phyloP scores from a whole-genome alignment of 2,329 filamentous ascomycete species.

The Talaromyces rugulosus region DNA sequence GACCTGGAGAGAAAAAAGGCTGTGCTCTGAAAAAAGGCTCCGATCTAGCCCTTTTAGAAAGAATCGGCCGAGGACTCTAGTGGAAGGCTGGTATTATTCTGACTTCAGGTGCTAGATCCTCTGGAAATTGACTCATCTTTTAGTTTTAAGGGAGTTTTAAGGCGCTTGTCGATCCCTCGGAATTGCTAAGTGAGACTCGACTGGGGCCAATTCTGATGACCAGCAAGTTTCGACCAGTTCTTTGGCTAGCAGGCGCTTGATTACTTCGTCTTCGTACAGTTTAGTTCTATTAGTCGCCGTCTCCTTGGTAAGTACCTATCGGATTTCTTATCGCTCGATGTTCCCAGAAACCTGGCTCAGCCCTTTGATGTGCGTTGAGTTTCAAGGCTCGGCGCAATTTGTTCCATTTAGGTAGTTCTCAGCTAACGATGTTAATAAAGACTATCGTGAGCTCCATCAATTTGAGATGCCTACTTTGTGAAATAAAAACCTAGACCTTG shows the following conservation, averaged over 20 bases:
- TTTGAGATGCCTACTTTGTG: background rate
- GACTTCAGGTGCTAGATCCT: no score
- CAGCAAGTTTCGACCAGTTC: no score
- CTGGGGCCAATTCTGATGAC: background rate
- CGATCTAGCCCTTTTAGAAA: no score
- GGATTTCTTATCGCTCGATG: background rate
- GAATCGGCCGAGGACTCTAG: no score
- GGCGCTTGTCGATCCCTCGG: background rate
- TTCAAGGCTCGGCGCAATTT: background rate
- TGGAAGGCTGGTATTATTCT: no score
- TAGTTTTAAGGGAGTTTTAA: background rate
- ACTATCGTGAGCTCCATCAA: background rate
- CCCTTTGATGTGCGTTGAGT: background rate
- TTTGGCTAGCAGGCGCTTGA: no score
- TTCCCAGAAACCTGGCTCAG: background rate
- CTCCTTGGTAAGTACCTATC: background rate
- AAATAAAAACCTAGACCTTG: background rate
- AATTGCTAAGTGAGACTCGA: background rate
- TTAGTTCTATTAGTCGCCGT: background rate
- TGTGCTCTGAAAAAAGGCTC: no score
- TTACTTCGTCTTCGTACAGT: no score
- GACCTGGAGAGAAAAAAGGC: background rate
- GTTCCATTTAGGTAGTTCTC: background rate
- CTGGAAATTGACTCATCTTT: background rate
- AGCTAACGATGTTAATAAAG: background rate